Evolutionary conservation across 2,329 filamentous ascomycete genomes (phyloP).

Genomic region (Didymella pinodella): DNA sequence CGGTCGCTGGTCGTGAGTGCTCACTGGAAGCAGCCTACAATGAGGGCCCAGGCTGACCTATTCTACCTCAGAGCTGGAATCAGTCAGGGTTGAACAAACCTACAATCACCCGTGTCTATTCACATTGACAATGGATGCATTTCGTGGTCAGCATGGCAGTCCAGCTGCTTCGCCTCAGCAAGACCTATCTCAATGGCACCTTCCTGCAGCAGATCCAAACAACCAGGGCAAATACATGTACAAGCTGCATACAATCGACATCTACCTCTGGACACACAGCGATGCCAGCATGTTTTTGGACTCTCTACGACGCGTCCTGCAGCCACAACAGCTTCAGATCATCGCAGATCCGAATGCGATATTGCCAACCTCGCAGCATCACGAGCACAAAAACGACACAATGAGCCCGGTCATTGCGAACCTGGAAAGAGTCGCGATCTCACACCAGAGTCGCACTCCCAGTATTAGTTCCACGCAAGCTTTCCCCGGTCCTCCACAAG

Average conservation of each 20-base stretch:
- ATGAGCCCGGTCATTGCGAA: slow-evolving; percentile 77
- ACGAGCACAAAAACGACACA: slow-evolving; percentile 56
- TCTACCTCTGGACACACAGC: slow-evolving; percentile 80
- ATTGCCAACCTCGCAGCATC: slow-evolving; percentile 42
- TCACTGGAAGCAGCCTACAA: neutral
- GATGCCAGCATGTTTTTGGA: slow-evolving; percentile 76
- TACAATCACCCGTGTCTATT: slow-evolving; percentile 78
- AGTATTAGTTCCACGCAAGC: slow-evolving; percentile 51
- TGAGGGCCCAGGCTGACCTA: slow-evolving; percentile 29
- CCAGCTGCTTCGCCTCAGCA: slow-evolving; percentile 54
- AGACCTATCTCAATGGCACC: slow-evolving; percentile 71
- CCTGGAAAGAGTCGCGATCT: slow-evolving; percentile 74
- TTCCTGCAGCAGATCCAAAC: slow-evolving; percentile 74
- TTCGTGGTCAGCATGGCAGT: slow-evolving; percentile 42
- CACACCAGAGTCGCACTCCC: slow-evolving; percentile 55
- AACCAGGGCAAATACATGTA: slow-evolving; percentile 84
- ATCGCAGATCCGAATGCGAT: slow-evolving; percentile 49
- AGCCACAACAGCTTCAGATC: slow-evolving; percentile 60
- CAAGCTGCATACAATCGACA: slow-evolving; percentile 75
- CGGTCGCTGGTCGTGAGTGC: slow-evolving; percentile 75
- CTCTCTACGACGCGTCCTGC: slow-evolving; percentile 70
- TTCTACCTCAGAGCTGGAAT: slow-evolving; percentile 66
- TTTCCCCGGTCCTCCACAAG: slow-evolving; percentile 50
- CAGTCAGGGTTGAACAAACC: slow-evolving; percentile 71
- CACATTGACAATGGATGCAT: slow-evolving; percentile 67